Conservation (phyloP, 2,329 filamentous ascomycete genomes). For the Ophiosphaerella korrae region DNA sequence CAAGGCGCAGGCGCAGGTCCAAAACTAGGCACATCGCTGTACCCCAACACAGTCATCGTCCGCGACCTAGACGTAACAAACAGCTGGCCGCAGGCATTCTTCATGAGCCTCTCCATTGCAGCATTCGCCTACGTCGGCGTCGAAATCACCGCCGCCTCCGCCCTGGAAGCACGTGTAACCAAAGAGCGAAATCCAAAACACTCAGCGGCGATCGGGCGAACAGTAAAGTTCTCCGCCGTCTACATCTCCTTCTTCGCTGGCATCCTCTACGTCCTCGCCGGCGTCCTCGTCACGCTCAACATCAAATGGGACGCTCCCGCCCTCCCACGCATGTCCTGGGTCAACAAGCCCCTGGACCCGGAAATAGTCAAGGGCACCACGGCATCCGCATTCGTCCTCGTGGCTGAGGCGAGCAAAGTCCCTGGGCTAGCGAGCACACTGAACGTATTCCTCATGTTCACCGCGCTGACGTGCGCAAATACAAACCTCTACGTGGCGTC, state of each 20-base stretch:
- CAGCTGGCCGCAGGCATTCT: conserved; percentile 10
- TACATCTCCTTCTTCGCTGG: conserved; percentile 10
- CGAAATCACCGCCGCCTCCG: conserved; percentile 41
- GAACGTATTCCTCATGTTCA: conserved; percentile 44
- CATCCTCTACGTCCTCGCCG: conserved; percentile 9
- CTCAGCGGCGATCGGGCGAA: not conserved
- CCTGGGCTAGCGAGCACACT: conserved; percentile 31
- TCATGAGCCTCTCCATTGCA: conserved; percentile 25
- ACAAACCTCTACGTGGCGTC: conserved; percentile 47
- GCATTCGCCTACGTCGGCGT: conserved; percentile 44
- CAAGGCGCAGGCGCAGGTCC: conserved; percentile 3
- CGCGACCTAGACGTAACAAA: conserved; percentile 5
- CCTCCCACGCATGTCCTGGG: conserved; percentile 11
- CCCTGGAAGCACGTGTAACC: conserved; percentile 33
- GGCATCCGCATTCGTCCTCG: conserved; percentile 33
- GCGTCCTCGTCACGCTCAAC: conserved; percentile 11
- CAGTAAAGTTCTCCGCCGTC: conserved; percentile 13
- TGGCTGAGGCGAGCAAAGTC: conserved; percentile 16
- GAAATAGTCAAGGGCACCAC: conserved; percentile 1
- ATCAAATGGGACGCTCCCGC: conserved; percentile 5
- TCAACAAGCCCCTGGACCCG: not conserved
- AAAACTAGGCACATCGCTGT: conserved; percentile 4
- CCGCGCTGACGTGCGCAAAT: conserved; percentile 40
- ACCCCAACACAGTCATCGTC: not conserved
- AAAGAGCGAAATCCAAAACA: not conserved